These are phyloP conservation scores for Coemansia sp. DNA, from an alignment of 192 early-diverging fungal species.

Conservation along the genomic window DNA sequence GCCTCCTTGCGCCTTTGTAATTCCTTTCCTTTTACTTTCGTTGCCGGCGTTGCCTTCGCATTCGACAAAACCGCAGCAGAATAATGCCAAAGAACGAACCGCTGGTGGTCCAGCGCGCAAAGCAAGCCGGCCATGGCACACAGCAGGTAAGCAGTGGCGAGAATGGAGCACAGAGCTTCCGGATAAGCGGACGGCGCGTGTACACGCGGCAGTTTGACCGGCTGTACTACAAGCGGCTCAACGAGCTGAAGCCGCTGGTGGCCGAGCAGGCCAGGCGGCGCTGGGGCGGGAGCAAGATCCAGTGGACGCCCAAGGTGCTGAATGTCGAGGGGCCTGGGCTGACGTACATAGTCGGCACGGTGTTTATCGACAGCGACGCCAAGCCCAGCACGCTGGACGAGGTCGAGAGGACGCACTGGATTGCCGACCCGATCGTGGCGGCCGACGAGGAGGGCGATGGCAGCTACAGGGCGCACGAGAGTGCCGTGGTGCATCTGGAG, in stretches of 20 bases:
- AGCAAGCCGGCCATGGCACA: background rate
- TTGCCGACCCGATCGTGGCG: slow-evolving; percentile 33
- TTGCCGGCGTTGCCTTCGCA: background rate
- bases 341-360: slow-evolving; percentile 81
- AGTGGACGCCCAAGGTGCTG: slow-evolving; percentile 65
- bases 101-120: slow-evolving; percentile 1
- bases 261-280: slow-evolving; percentile 54
- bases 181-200: slow-evolving; percentile 52
- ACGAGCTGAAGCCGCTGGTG: slow-evolving; percentile 62
- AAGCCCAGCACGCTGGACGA: slow-evolving; percentile 94
- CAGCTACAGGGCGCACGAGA: slow-evolving; percentile 65
- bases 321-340: slow-evolving; percentile 66
- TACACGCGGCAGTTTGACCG: slow-evolving; percentile 87
- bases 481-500: slow-evolving; percentile 71
- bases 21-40: background rate
- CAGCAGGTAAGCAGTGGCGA: background rate
- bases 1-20: too few species aligned
- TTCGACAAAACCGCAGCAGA: background rate
- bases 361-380: slow-evolving; percentile 82
- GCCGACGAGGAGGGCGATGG: slow-evolving; percentile 54
- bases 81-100: background rate
- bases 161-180: slow-evolving; percentile 10
- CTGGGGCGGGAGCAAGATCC: slow-evolving; percentile 23
- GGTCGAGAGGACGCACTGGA: slow-evolving; percentile 78
- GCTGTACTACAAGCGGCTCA: slow-evolving; percentile 79